A percentile compares a stretch with the other conserved stretches of the same genome.
These are phyloP conservation scores for Jatropha curcas DNA, from an alignment of 345 rosid species.

Conservation along the genomic window DNA sequence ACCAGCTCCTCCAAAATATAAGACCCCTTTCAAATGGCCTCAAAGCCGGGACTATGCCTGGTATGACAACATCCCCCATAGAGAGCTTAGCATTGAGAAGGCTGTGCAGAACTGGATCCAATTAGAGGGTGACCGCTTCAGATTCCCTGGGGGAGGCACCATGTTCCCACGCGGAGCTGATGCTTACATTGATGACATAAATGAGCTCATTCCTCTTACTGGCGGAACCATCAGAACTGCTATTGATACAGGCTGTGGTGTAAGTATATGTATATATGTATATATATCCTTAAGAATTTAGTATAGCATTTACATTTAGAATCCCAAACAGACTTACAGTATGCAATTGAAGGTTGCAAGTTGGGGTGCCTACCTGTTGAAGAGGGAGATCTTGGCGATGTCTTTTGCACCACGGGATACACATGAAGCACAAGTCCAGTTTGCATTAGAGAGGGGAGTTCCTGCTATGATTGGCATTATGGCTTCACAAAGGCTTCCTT, in stretches of 20 bases:
- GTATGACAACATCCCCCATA: slow-evolving; percentile 95
- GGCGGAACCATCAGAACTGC: slow-evolving; percentile 83
- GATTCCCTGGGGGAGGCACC: slow-evolving; percentile 99
- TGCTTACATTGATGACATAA: slow-evolving; percentile 85
- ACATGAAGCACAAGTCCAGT: slow-evolving; percentile 96
- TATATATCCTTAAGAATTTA: too few species aligned
- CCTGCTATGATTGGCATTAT: slow-evolving; percentile 90
- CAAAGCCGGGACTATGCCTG: slow-evolving; percentile 95
- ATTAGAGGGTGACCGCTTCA: slow-evolving; percentile 80
- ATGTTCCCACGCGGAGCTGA: slow-evolving; percentile 96
- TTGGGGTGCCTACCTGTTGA: slow-evolving; percentile 90
- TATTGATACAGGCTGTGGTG: slow-evolving; percentile 96
- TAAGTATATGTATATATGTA: slow-evolving; percentile 48
- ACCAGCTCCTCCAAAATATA: slow-evolving; percentile 94
- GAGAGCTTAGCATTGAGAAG: slow-evolving; percentile 91
- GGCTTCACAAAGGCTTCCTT: slow-evolving; percentile 86
- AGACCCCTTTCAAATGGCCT: slow-evolving; percentile 96
- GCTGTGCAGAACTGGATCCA: slow-evolving; percentile 99
- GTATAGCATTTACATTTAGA: too few species aligned
- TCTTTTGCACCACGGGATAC: slow-evolving; percentile 98
- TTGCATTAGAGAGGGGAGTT: slow-evolving; percentile 96
- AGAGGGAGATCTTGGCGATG: slow-evolving; percentile 71
- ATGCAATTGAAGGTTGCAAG: slow-evolving; percentile 90
- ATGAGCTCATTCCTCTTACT: slow-evolving; percentile 69
- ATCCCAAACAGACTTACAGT: too few species aligned